Percentiles rank a stretch among this genome's conserved stretches.
Evolutionary conservation across 1,139 yeast genomes (phyloP).

Genomic region (Suhomyces yuchorum): DNA sequence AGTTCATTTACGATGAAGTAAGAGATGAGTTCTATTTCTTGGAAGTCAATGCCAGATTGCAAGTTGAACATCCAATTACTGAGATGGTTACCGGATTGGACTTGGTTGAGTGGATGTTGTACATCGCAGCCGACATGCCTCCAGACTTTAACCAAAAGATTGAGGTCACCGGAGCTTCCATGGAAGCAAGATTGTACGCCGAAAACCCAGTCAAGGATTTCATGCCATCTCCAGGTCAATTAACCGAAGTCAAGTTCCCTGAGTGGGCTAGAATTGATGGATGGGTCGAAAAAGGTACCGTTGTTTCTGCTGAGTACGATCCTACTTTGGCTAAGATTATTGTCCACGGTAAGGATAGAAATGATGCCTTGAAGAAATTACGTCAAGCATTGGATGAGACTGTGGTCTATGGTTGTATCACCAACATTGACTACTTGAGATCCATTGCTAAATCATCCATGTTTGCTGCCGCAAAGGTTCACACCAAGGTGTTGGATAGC

Average conservation of each 20-base stretch:
- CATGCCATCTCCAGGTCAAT: constrained; percentile 94
- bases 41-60: constrained; percentile 95
- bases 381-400: constrained; percentile 85
- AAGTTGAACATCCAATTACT: constrained; percentile 97
- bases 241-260: constrained; percentile 84
- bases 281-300: constrained; percentile 92
- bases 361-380: constrained; percentile 76
- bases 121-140: constrained; percentile 85
- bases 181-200: constrained; percentile 96
- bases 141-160: constrained; percentile 69
- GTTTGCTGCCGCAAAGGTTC: constrained; percentile 82
- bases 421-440: constrained; percentile 87
- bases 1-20: constrained; percentile 83
- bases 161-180: constrained; percentile 77
- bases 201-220: constrained; percentile 96
- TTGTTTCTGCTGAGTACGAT: constrained; percentile 88
- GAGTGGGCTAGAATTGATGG: constrained; percentile 90
- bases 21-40: constrained; percentile 90
- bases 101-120: constrained; percentile 94
- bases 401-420: constrained; percentile 80
- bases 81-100: constrained; percentile 94
- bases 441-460: constrained; percentile 79
- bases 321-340: constrained; percentile 96
- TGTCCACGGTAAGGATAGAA: constrained; percentile 87
- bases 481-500: constrained; percentile 85